A percentile compares a stretch with the other conserved stretches of the same genome.
phyloP scores from a whole-genome alignment of 1,284 basidiomycete genomes.

The Coniferiporia weirii region DNA sequence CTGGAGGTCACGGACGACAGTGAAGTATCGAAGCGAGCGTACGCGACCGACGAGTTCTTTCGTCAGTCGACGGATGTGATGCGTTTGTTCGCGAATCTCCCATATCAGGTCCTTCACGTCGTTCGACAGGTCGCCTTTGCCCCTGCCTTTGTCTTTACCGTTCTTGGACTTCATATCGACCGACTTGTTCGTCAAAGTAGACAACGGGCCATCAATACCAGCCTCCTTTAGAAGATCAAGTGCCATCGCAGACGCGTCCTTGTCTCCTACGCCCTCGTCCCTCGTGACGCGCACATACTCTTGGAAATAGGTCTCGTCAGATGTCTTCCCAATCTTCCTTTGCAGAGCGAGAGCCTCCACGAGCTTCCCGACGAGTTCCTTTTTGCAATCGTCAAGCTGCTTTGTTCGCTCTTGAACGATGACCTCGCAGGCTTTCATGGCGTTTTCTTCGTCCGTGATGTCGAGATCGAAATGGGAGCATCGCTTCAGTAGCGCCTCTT shows the following conservation, averaged over 20 bases:
- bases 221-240: conserved; percentile 58
- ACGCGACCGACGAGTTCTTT: conserved; percentile 88
- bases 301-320: conserved; percentile 72
- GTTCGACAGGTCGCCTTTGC: conserved; percentile 49
- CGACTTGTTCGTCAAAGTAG: conserved; percentile 25
- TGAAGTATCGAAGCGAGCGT: conserved; percentile 87
- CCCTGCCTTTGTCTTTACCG: conserved; percentile 35
- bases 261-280: conserved; percentile 68
- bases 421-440: conserved; percentile 88
- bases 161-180: conserved; percentile 29
- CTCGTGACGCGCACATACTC: conserved; percentile 67
- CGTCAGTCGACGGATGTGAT: conserved; percentile 74
- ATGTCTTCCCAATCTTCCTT: conserved; percentile 56
- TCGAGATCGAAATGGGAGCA: conserved; percentile 93
- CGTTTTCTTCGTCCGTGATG: conserved; percentile 64
- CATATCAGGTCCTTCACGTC: conserved; percentile 62
- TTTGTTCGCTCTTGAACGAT: conserved; percentile 79
- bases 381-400: conserved; percentile 77
- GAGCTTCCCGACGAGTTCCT: conserved; percentile 66
- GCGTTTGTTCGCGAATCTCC: conserved; percentile 83
- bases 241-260: conserved; percentile 63
- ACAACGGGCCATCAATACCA: conserved; percentile 37
- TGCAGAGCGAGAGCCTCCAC: conserved; percentile 62
- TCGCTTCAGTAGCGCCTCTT: conserved; percentile 88
- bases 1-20: conserved; percentile 83